Conservation (phyloP, 306 rosid genomes). For the Prunus dulcis region DNA sequence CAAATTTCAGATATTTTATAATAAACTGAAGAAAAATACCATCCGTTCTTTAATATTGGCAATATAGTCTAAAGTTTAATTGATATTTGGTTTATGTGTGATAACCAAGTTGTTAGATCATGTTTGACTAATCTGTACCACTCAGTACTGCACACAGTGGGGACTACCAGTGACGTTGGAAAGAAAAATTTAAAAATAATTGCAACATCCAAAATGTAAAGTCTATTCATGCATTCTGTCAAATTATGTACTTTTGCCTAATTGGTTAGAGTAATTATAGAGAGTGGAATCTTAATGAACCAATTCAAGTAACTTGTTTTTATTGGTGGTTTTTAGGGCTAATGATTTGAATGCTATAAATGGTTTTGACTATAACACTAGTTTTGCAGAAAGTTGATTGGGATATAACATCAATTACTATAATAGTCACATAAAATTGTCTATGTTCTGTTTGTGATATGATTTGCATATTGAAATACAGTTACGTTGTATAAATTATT, state of each 20-base stretch:
- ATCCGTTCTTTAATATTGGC: too few species aligned
- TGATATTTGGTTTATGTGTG: too few species aligned
- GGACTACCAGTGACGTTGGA: background rate
- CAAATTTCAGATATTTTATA: too few species aligned
- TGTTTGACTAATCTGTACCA: background rate
- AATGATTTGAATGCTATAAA: background rate
- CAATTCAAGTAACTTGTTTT: background rate
- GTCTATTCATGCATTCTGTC: slow-evolving; percentile 9
- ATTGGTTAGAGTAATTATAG: background rate
- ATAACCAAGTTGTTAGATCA: background rate
- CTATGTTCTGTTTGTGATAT: too few species aligned
- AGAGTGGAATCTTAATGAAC: background rate
- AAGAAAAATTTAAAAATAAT: background rate
- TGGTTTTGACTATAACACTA: background rate
- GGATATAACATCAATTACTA: too few species aligned
- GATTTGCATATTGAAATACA: too few species aligned
- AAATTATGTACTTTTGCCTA: background rate
- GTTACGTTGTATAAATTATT: too few species aligned
- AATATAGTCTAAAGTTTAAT: too few species aligned
- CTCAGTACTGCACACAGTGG: background rate
- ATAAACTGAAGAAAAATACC: too few species aligned
- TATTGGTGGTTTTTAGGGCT: background rate
- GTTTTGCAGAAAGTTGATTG: background rate
- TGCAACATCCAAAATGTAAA: background rate
- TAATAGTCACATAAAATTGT: too few species aligned